These are phyloP conservation scores for Melanogaster broomeanus DNA, from an alignment of 768 basidiomycete genomes.

Conservation along the genomic window DNA sequence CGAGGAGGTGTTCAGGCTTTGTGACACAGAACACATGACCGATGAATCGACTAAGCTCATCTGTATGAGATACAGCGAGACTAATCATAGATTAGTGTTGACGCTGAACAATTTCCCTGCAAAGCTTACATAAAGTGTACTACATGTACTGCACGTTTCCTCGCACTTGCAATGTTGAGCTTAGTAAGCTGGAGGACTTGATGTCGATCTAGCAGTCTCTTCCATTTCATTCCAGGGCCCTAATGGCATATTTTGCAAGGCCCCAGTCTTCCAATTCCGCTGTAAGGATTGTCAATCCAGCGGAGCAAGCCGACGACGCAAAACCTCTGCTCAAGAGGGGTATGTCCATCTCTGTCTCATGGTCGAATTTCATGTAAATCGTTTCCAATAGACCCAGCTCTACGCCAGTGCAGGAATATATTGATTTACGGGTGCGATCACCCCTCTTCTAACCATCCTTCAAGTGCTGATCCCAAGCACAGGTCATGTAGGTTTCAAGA, in stretches of 20 bases:
- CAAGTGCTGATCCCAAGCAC: not conserved
- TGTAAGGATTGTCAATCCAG: constrained; percentile 72
- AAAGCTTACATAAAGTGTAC: too few relatives aligned
- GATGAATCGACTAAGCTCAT: too few relatives aligned
- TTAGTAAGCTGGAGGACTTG: not conserved
- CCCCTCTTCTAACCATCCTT: not conserved
- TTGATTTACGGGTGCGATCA: constrained; percentile 79
- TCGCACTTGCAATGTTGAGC: too few relatives aligned
- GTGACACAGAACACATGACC: too few relatives aligned
- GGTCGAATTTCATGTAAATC: constrained; percentile 10
- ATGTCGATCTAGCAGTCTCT: constrained; percentile 2
- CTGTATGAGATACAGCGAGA: too few relatives aligned
- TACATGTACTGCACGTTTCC: too few relatives aligned
- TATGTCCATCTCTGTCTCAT: constrained; percentile 31
- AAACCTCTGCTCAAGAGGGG: constrained; percentile 56
- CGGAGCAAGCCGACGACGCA: constrained; percentile 39
- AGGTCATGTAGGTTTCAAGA: constrained; percentile 87
- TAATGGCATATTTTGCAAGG: constrained; percentile 72
- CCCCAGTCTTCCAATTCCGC: constrained; percentile 60
- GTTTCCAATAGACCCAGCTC: constrained; percentile 53
- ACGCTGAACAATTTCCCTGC: too few relatives aligned
- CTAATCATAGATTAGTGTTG: too few relatives aligned
- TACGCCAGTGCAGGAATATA: constrained; percentile 88
- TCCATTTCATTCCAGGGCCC: constrained; percentile 3
- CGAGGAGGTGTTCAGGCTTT: too few relatives aligned